phyloP scores from a whole-genome alignment of 2,329 filamentous ascomycete species.

The Albophoma yamanashiensis region DNA sequence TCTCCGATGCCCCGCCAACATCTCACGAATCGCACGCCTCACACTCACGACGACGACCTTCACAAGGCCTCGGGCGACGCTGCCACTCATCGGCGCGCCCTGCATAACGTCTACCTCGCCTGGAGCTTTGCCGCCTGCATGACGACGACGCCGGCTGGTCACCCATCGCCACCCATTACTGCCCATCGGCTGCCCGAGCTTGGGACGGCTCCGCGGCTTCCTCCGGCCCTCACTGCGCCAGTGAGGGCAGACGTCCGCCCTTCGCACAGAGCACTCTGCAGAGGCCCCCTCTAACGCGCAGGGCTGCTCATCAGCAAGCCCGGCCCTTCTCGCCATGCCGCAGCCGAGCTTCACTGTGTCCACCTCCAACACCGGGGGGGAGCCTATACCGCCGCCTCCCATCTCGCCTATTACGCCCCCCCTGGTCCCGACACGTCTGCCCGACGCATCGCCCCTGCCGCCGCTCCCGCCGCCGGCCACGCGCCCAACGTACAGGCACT shows the following conservation, averaged over 20 bases:
- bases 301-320: not conserved
- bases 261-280: not conserved
- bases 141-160: not conserved
- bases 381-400: slow-evolving; percentile 36
- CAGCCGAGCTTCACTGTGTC: slow-evolving; percentile 20
- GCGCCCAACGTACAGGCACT: slow-evolving; percentile 30
- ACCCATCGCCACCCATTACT: not conserved
- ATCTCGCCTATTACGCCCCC: slow-evolving; percentile 47
- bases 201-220: not conserved
- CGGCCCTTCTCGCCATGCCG: slow-evolving; percentile 14
- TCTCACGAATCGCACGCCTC: not conserved
- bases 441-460: slow-evolving; percentile 7
- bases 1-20: not conserved
- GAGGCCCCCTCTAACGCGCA: not conserved
- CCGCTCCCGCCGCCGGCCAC: slow-evolving; percentile 9
- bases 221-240: not conserved
- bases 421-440: slow-evolving; percentile 24
- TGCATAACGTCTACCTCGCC: not conserved
- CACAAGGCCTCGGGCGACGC: not conserved
- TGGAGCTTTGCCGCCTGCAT: not conserved
- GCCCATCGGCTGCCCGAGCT: not conserved
- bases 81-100: not conserved
- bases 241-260: not conserved
- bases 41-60: not conserved
- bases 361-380: slow-evolving; percentile 15